These are phyloP conservation scores for Beauveria pseudobassiana DNA, from an alignment of 2,329 filamentous ascomycete genomes.

Conservation along the genomic window DNA sequence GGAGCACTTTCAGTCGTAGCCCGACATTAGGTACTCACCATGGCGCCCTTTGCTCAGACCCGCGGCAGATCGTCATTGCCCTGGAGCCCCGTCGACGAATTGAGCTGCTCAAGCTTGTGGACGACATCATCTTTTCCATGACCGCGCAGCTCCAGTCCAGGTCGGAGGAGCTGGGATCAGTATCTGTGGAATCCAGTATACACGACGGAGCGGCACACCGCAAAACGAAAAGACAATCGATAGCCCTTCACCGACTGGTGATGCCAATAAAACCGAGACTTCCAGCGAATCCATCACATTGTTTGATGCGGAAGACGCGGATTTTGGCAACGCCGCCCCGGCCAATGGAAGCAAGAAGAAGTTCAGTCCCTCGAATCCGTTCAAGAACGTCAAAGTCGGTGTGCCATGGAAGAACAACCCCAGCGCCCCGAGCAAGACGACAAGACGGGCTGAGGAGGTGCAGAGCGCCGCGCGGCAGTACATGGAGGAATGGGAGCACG, in stretches of 20 bases:
- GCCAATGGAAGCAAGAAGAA: neutral
- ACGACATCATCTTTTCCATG: slow-evolving; percentile 48
- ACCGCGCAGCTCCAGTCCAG: slow-evolving; percentile 40
- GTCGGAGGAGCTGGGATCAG: slow-evolving; percentile 23
- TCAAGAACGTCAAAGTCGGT: slow-evolving; percentile 17
- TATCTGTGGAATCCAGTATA: slow-evolving; percentile 15
- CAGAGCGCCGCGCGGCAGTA: slow-evolving; percentile 53
- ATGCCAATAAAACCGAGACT: slow-evolving; percentile 11
- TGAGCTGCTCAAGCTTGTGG: slow-evolving; percentile 42
- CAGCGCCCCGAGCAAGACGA: slow-evolving; percentile 1
- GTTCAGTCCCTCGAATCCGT: neutral
- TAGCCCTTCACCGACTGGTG: slow-evolving; percentile 3
- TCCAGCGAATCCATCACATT: slow-evolving; percentile 12
- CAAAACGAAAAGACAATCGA: neutral
- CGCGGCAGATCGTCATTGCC: slow-evolving; percentile 47
- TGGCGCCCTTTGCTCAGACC: slow-evolving; percentile 48
- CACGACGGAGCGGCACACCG: neutral
- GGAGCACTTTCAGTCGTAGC: neutral
- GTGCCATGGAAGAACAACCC: slow-evolving; percentile 10
- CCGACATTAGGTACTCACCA: slow-evolving; percentile 17
- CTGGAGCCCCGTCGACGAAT: slow-evolving; percentile 45
- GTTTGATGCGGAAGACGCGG: slow-evolving; percentile 10
- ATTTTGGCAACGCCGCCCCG: neutral
- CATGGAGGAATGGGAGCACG: slow-evolving; percentile 70
- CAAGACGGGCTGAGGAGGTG: slow-evolving; percentile 23